Evolutionary conservation across 768 basidiomycete species (phyloP).

Genomic region (Porphyrellus cyaneotinctus): DNA sequence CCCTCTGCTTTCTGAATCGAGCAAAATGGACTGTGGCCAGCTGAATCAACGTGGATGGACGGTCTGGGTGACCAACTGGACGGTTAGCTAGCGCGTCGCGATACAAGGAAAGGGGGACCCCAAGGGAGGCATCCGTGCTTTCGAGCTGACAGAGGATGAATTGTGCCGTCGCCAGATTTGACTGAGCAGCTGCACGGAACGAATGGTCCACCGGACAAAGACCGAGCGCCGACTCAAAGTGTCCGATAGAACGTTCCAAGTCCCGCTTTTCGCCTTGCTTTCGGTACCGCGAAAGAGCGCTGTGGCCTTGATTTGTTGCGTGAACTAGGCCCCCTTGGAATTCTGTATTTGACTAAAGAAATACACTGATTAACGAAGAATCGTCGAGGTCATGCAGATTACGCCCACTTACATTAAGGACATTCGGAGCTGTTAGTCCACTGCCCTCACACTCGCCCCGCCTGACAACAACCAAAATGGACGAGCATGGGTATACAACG

Average conservation of each 20-base stretch:
- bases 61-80: background rate
- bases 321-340: background rate
- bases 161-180: background rate
- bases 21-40: background rate
- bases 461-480: background rate
- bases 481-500: background rate
- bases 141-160: background rate
- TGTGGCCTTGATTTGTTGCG: background rate
- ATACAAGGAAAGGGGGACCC: background rate
- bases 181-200: background rate
- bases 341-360: background rate
- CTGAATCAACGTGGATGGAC: background rate
- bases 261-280: background rate
- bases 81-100: background rate
- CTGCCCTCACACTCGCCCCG: too few species aligned
- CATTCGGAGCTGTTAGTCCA: background rate
- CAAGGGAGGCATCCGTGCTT: background rate
- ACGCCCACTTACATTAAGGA: background rate
- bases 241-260: background rate
- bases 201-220: background rate
- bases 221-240: background rate
- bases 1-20: background rate
- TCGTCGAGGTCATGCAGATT: background rate
- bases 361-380: background rate
- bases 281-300: background rate